Conservation (phyloP, 2,329 filamentous ascomycete genomes). For the Trichoderma afroharzianum region DNA sequence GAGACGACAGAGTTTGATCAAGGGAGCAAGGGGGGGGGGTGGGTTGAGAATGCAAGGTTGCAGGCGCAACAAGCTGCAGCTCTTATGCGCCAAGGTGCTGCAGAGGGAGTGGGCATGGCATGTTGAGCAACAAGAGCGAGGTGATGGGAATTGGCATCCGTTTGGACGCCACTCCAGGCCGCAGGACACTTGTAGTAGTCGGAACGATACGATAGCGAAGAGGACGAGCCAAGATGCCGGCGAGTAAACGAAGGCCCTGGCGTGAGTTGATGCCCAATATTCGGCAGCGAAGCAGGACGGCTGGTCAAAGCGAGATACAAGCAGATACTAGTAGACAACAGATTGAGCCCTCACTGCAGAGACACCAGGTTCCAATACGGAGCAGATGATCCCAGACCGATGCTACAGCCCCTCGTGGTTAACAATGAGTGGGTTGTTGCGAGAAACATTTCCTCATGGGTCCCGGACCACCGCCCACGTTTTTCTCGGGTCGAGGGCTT, state of each 20-base stretch:
- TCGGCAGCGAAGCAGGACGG: background rate
- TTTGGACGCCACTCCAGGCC: constrained; percentile 11
- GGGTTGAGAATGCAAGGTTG: constrained; percentile 13
- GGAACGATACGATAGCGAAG: background rate
- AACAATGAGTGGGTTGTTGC: constrained; percentile 3
- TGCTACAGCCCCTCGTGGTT: background rate
- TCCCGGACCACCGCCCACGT: constrained; percentile 11
- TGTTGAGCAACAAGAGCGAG: constrained; percentile 10
- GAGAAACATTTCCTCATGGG: background rate
- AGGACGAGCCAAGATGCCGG: background rate
- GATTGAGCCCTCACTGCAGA: background rate
- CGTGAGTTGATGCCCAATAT: constrained; percentile 1
- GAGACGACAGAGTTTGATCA: constrained; percentile 1
- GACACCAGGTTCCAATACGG: background rate
- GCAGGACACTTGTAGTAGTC: background rate
- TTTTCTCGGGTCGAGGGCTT: background rate
- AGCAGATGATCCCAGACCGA: background rate
- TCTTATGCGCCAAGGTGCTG: constrained; percentile 10
- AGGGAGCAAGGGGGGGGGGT: constrained; percentile 6
- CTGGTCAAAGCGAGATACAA: background rate
- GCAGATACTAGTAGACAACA: background rate
- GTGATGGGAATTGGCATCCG: constrained; percentile 7
- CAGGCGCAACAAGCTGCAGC: constrained; percentile 13
- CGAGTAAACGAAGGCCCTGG: background rate
- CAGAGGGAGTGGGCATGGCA: constrained; percentile 7